Evolutionary conservation across 1,284 basidiomycete genomes (phyloP).

Genomic region (Cutaneotrichosporon dermatis): DNA sequence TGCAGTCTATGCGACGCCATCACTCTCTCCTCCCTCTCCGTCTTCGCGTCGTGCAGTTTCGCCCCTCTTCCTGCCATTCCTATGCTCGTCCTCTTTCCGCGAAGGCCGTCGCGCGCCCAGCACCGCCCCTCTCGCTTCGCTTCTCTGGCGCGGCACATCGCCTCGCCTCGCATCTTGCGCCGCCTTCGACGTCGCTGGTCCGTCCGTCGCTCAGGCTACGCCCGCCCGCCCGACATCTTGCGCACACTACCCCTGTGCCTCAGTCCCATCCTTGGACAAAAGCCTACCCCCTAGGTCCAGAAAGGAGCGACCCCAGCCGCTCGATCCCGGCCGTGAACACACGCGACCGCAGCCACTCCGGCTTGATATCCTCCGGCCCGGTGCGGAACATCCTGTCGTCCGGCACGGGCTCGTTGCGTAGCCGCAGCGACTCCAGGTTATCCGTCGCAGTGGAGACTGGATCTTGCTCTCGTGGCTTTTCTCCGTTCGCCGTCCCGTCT

Average conservation of each 20-base stretch:
- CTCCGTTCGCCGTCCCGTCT: not conserved
- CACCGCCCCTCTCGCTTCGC: no score
- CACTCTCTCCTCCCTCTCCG: no score
- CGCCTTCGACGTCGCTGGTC: not conserved
- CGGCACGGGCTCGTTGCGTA: slow-evolving; percentile 17
- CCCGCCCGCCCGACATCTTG: not conserved
- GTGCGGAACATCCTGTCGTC: slow-evolving; percentile 33
- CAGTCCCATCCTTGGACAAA: not conserved
- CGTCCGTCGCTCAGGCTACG: not conserved
- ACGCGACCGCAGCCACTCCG: slow-evolving; percentile 35
- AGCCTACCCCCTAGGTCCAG: slow-evolving; percentile 14
- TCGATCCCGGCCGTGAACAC: slow-evolving; percentile 36
- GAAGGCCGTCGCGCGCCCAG: no score
- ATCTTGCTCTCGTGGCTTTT: not conserved
- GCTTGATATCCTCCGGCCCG: slow-evolving; percentile 35
- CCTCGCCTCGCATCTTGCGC: not conserved
- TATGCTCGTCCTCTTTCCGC: not conserved
- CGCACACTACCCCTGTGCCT: not conserved
- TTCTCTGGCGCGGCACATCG: no score
- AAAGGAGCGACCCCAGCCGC: slow-evolving; percentile 37
- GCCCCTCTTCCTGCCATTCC: not conserved
- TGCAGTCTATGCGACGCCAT: no score
- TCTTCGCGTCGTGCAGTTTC: no score
- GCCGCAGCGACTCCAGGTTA: not conserved
- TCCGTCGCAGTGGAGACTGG: not conserved